Percentiles rank a stretch among this genome's conserved stretches.
Conservation (phyloP, 2,329 filamentous ascomycete species). For the Fusarium torreyae region DNA sequence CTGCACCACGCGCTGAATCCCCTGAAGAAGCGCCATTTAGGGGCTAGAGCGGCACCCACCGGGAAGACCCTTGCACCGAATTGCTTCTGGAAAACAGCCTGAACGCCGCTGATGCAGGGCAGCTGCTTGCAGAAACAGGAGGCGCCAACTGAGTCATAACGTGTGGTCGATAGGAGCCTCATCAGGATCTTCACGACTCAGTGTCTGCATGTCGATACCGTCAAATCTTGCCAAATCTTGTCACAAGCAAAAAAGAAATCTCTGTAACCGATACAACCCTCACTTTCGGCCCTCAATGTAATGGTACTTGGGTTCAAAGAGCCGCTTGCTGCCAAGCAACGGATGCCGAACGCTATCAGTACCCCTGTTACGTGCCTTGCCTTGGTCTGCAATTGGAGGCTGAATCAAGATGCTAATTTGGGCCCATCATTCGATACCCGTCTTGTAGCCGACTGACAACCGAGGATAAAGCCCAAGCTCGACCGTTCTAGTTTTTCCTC, state of each 20-base stretch:
- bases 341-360: constrained; percentile 22
- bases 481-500: constrained; percentile 18
- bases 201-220: neutral
- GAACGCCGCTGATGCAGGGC: neutral
- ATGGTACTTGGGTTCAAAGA: constrained; percentile 14
- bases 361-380: constrained; percentile 26
- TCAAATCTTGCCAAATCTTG: neutral
- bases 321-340: constrained; percentile 32
- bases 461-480: constrained; percentile 44
- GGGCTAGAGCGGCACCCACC: neutral
- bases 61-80: constrained; percentile 9
- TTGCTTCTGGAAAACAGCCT: constrained; percentile 30
- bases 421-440: constrained; percentile 25
- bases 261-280: neutral
- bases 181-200: neutral
- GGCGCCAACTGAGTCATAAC: constrained; percentile 10
- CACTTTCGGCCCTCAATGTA: neutral
- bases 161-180: neutral
- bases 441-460: constrained; percentile 44
- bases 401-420: constrained; percentile 8
- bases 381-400: neutral
- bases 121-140: neutral
- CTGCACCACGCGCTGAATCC: constrained; percentile 16
- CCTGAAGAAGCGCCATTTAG: constrained; percentile 6
- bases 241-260: neutral